Evolutionary conservation across 2,329 filamentous ascomycete genomes (phyloP).

Genomic region (Boeremia lycopersici): DNA sequence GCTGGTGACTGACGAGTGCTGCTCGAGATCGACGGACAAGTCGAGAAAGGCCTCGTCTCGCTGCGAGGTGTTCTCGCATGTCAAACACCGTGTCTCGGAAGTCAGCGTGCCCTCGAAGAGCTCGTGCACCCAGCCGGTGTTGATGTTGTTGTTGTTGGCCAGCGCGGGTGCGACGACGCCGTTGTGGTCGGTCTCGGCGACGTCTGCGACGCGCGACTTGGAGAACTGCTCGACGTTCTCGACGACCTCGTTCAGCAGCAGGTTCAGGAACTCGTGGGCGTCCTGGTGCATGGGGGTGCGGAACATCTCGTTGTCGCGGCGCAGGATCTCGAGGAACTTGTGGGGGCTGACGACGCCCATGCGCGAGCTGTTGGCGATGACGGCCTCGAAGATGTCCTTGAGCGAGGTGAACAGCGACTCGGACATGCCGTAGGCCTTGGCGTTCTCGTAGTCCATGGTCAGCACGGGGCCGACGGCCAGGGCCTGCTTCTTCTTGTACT

Average conservation of each 20-base stretch:
- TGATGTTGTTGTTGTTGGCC: constrained; percentile 21
- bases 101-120: constrained; percentile 94
- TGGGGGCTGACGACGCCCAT: constrained; percentile 91
- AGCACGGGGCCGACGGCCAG: constrained; percentile 86
- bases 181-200: constrained; percentile 35
- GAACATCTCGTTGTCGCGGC: constrained; percentile 96
- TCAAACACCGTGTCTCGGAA: constrained; percentile 94
- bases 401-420: constrained; percentile 93
- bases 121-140: constrained; percentile 85
- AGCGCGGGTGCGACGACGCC: constrained; percentile 24
- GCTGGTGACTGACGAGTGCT: constrained; percentile 94
- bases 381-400: constrained; percentile 93
- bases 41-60: constrained; percentile 96
- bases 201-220: constrained; percentile 60
- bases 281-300: constrained; percentile 97
- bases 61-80: constrained; percentile 93
- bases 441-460: constrained; percentile 82
- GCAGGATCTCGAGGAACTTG: constrained; percentile 91
- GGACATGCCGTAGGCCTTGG: constrained; percentile 83
- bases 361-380: constrained; percentile 79
- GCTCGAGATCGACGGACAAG: constrained; percentile 91
- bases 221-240: constrained; percentile 91
- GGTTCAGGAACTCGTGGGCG: constrained; percentile 93
- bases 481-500: constrained; percentile 97
- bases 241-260: constrained; percentile 95